A percentile compares a stretch with the other conserved stretches of the same genome.
Conservation (phyloP, 306 rosid species). For the Cyamopsis tetragonoloba region DNA sequence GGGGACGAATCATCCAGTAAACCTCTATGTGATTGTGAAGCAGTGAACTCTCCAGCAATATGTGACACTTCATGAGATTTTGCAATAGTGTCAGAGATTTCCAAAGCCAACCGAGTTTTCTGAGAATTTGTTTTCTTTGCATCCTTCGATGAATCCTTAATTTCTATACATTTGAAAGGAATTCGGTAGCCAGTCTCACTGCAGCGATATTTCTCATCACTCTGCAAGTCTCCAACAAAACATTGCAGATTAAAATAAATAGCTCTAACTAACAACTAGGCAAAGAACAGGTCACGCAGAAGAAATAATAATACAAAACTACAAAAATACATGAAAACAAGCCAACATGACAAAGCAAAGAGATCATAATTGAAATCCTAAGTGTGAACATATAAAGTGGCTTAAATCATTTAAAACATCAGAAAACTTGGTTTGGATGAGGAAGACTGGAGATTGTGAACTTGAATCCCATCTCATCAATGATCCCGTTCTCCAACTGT, state of each 20-base stretch:
- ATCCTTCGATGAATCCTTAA: constrained; percentile 39
- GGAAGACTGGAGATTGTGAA: neutral
- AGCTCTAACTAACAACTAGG: neutral
- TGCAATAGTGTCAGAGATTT: constrained; percentile 31
- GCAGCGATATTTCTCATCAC: constrained; percentile 71
- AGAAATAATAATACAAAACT: too few species aligned
- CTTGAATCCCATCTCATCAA: constrained; percentile 15
- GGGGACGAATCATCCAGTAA: constrained; percentile 43
- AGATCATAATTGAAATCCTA: constrained; percentile 11
- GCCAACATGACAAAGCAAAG: neutral
- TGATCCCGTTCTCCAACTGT: neutral
- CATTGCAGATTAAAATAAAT: constrained; percentile 1
- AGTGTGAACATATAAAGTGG: neutral
- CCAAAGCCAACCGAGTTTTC: constrained; percentile 43
- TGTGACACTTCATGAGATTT: constrained; percentile 19
- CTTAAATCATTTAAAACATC: neutral
- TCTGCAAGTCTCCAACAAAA: constrained; percentile 39
- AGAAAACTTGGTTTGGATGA: constrained; percentile 7
- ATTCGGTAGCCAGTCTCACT: constrained; percentile 94
- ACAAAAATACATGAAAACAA: neutral
- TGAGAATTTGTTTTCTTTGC: constrained; percentile 29
- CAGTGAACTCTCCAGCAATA: constrained; percentile 25
- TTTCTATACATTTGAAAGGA: constrained; percentile 76
- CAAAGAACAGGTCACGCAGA: neutral
- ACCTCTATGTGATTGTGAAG: constrained; percentile 43